Base-by-base conservation (phyloP, 805 yeast genomes). In the Pichia exigua region DNA sequence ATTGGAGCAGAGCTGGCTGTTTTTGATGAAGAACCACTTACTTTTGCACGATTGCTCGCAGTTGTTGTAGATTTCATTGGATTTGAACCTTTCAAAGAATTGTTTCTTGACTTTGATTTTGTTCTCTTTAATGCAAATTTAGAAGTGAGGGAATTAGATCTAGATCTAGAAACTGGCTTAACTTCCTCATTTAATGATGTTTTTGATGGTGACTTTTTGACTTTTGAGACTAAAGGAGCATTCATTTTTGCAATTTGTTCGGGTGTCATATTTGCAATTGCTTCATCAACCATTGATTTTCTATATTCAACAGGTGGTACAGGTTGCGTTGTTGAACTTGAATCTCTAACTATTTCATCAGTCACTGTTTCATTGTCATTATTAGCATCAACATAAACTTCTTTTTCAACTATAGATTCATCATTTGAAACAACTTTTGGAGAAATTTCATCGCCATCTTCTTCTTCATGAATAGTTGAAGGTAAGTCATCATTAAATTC, bases 161-260 rank as follows among this genome's bases (percentile, higher is more conserved):
- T 59, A 1, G 62, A 57, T 45, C 45, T 74, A 21, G 27, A 24
- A 21, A 27, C 42, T 76, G 44, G 74, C 72, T 51, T 49, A n/a
- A 42, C 28, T 68, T 75, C 41, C 74, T 68, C 52, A 71, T 70
- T 52, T 74, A 73, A 44, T 73, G 66, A 65, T 18, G 66, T 71
- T 21, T 60, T 60, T 21, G 59, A 62, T 48, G 59, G 58, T 40
- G 58, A 55, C 1, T 58, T 58, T 54, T 60, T 62, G n/a, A 61
- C 43, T 50, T 58, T 64, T 41, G 59, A 62, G 39, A 61, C 43
- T 41, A 64, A 42, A 1, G 68, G 69, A n/a, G 55, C 56, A 55
- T 65, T 63, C 66, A 65, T 62, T 42, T 57, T 62, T 40, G 52
- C 52, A 22, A 59, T 41, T 44, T 65, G 62, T 32, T 63, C 65